A percentile compares a stretch with the other conserved stretches of the same genome.
These are phyloP conservation scores for Globisporangium radiosum DNA, from an alignment of 352 stramenopile genomes.

Conservation along the genomic window DNA sequence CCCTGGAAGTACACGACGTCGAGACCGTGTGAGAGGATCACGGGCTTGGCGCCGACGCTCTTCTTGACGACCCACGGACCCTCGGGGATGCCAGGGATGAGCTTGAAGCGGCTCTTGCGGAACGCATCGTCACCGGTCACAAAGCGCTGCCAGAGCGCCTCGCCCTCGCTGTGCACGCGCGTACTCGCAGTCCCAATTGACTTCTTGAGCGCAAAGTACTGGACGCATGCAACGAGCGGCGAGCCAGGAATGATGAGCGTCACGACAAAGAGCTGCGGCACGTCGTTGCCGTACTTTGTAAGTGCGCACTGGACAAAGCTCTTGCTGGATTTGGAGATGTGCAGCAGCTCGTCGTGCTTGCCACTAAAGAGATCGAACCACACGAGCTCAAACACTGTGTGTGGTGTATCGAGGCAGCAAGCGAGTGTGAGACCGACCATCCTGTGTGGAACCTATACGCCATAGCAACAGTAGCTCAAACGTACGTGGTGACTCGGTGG, in stretches of 20 bases:
- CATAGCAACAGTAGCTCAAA: not conserved
- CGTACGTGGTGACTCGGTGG: slow-evolving; percentile 53
- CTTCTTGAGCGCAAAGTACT: slow-evolving; percentile 65
- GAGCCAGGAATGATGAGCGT: slow-evolving; percentile 66
- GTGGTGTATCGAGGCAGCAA: not conserved
- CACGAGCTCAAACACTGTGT: slow-evolving; percentile 69
- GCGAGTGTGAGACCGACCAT: not conserved
- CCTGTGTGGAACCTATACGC: too few relatives aligned
- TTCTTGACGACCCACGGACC: slow-evolving; percentile 80
- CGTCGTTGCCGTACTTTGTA: slow-evolving; percentile 54
- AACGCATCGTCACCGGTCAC: slow-evolving; percentile 57
- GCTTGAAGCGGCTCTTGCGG: slow-evolving; percentile 67
- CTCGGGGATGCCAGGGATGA: slow-evolving; percentile 72
- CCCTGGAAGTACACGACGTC: slow-evolving; percentile 59
- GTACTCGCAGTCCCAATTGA: slow-evolving; percentile 9
- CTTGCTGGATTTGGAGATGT: slow-evolving; percentile 60
- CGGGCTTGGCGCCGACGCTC: slow-evolving; percentile 67
- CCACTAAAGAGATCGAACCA: slow-evolving; percentile 81
- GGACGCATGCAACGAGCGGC: slow-evolving; percentile 57
- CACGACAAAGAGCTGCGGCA: slow-evolving; percentile 69
- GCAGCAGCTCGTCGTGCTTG: slow-evolving; percentile 54
- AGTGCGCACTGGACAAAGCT: slow-evolving; percentile 60
- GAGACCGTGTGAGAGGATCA: slow-evolving; percentile 65
- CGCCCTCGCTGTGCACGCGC: slow-evolving; percentile 20
- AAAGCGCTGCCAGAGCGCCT: slow-evolving; percentile 58